phyloP scores from a whole-genome alignment of 1,139 yeast genomes.

The Hansenula sp. region DNA sequence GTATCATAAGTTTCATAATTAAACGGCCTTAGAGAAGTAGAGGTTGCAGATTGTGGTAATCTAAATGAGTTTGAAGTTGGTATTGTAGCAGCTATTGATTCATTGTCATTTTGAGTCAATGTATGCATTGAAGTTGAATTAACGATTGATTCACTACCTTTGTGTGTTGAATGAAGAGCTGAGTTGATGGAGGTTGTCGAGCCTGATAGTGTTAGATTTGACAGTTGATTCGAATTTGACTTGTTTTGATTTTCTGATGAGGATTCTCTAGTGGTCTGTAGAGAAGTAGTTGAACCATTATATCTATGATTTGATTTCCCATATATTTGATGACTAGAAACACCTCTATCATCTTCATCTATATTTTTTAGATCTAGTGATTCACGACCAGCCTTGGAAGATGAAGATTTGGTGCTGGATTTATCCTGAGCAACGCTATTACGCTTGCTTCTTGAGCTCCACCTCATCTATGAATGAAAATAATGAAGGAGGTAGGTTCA shows the following conservation, averaged over 20 bases:
- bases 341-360: not conserved
- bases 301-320: not conserved
- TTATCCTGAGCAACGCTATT: constrained; percentile 21
- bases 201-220: not conserved
- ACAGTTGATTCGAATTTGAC: not conserved
- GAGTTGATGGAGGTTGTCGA: constrained; percentile 6
- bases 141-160: not conserved
- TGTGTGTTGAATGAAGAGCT: not conserved
- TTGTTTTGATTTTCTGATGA: not conserved
- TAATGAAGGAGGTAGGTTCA: not conserved
- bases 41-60: constrained; percentile 2
- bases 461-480: constrained; percentile 15
- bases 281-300: not conserved
- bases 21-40: constrained; percentile 15
- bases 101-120: not conserved
- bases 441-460: constrained; percentile 25
- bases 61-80: not conserved
- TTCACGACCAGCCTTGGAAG: constrained; percentile 6
- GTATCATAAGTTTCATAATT: constrained; percentile 33
- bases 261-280: constrained; percentile 1
- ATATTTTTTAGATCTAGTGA: not conserved
- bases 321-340: not conserved
- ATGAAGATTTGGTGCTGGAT: constrained; percentile 2
- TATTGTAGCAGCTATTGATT: not conserved
- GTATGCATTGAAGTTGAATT: constrained; percentile 7